Evolutionary conservation across 805 yeast species (phyloP).

Genomic region (Nadsonia fulvescens): DNA sequence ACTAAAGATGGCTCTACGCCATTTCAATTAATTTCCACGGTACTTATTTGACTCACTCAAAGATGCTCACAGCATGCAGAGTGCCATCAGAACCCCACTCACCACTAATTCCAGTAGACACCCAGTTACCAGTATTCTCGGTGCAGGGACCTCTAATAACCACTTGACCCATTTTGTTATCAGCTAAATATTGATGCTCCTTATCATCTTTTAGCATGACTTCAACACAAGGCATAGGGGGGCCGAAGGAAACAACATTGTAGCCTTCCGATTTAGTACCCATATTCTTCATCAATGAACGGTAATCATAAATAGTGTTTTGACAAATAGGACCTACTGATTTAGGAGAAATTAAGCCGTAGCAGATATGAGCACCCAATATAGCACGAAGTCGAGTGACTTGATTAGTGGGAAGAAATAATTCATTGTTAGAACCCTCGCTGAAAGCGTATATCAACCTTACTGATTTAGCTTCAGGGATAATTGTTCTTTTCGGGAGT

Average conservation of each 20-base stretch:
- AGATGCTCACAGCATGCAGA: no score
- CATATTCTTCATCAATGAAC: no score
- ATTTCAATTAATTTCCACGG: no score
- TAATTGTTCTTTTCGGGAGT: conserved; percentile 11
- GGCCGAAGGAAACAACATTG: conserved; percentile 15
- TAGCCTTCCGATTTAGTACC: no score
- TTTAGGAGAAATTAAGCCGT: no score
- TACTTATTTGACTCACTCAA: no score
- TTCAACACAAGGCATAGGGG: conserved; percentile 15
- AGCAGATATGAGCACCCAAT: no score
- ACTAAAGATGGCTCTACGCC: no score
- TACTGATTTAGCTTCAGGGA: conserved; percentile 13
- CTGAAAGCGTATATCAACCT: conserved; percentile 17
- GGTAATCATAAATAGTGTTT: conserved; percentile 13
- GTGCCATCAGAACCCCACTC: conserved; percentile 15
- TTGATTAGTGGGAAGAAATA: no score
- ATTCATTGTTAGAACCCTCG: no score
- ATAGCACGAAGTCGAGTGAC: no score
- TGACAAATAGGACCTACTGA: conserved; percentile 19
- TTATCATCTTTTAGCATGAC: no score
- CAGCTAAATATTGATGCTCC: conserved; percentile 9
- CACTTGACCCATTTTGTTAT: conserved; percentile 12
- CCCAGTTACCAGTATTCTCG: conserved; percentile 14
- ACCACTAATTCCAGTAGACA: conserved; percentile 12
- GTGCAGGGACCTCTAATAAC: conserved; percentile 14